Base-by-base conservation (phyloP, 2,329 filamentous ascomycete genomes). In the Incumbomyces delicatus region DNA sequence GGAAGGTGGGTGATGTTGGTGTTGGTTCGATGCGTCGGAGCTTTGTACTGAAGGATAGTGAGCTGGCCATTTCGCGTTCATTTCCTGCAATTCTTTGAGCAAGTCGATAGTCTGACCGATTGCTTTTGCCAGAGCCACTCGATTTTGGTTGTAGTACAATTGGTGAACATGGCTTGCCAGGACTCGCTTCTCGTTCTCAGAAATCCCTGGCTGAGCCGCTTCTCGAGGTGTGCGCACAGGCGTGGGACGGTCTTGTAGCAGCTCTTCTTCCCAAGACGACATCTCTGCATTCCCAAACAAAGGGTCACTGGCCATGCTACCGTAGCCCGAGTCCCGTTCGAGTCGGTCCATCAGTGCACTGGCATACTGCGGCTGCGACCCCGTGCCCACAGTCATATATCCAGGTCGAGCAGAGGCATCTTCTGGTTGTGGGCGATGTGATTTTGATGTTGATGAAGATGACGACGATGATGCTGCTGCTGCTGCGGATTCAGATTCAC, bases 1-100 rank as follows among this genome's bases (percentile, higher is more conserved):
- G 59, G 55, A 8, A 58, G 58, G 17, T 50, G 45, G 30, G 60
- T 53, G n/a, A 46, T 51, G 45, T 45, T 59, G 44, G 62, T 61
- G 6, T 63, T 61, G 34, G 2, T 52, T 29, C 12, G 62, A 60
- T 4, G 58, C 55, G 44, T 77, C 74, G 30, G 77, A 62, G 53
- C 80, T 74, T 61, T 87, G 81, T 2, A 90, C 81, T 2, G 89
- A 87, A 44, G 92, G 92, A 63, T 98, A 98, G 62, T 94, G 86
- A 29, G 89, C 90, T 1, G 92, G 92, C 92, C 92, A 96, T 60
- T 81, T 78, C 12, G 83, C 71, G 60, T 98, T 98, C 76, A 87
- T 92, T 52, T 89, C 77, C 65, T 94, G 89, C 48, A 98, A 75
- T 50, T 79, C 80, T 63, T 84, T 83, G 54, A 98, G 69, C 2